Base-by-base conservation (phyloP, 306 rosid species). In the Macrotyloma uniflorum region DNA sequence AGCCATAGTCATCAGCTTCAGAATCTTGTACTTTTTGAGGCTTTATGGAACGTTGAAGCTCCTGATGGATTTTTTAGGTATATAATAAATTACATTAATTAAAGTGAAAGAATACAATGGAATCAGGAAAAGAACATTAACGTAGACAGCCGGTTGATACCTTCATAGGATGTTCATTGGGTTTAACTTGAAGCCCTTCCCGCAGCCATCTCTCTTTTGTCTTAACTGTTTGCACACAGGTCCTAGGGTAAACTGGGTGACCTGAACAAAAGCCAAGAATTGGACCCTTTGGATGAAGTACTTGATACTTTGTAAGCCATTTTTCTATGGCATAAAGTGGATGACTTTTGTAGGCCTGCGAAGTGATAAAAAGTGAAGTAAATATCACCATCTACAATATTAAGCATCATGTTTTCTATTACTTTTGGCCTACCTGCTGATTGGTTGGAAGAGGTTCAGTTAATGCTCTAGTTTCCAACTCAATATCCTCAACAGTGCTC, bases 391-490 rank as follows among this genome's bases (percentile, higher is more conserved):
- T 58, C 63, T 28, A 22, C 45, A 45, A 80, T 72, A 68, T 72
- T 45, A 55, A 51, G 36, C 57, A 57, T 63, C 47, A 35, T 68
- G 80, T 76, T 72, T 67, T 24, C 76, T 12, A 74, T 35, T 63
- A 64, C 79, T 63, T 63, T 65, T 36, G 69, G 78, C 67, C 57
- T 61, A 92, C 97, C 97, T 89, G 97, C 79, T 94, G 98, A 83
- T 94, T 94, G 38, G 97, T 90, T 72, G 98, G 98, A 85, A 94
- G 97, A 80, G 97, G 95, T 85, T 94, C 98, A n/a, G 98, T 94
- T 70, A 92, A 88, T 82, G 97, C 97, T 84, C 95, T 86, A 70
- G 97, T 92, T 91, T 94, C 95, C 78, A 94, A 92, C 79, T 94
- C 98, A 85, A 94, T 79, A 69, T 94, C 98, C 88, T 94, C 98